Percentiles rank a stretch among this genome's conserved stretches.
Evolutionary conservation across 108 stramenopile genomes (phyloP).

Genomic region (Mayamaea pseudoterrestris): DNA sequence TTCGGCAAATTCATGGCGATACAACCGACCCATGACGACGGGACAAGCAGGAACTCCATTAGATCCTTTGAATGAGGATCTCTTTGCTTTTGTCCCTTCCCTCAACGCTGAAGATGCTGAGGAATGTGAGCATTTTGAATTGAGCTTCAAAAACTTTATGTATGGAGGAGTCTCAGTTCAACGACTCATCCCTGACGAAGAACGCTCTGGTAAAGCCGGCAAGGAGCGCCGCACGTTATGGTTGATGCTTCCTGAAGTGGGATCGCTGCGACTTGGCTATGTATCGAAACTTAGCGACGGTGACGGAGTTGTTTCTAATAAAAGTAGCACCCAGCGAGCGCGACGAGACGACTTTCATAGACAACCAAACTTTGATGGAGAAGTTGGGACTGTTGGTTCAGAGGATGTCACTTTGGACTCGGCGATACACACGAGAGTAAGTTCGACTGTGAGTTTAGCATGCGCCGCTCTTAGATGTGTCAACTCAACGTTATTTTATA

Average conservation of each 20-base stretch:
- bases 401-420: slow-evolving; percentile 51
- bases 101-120: slow-evolving; percentile 31
- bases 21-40: slow-evolving; percentile 10
- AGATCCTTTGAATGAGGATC: too few species aligned
- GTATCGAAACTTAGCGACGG: slow-evolving; percentile 44
- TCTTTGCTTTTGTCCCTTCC: slow-evolving; percentile 11
- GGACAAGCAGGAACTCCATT: too few species aligned
- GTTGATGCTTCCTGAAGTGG: slow-evolving; percentile 65
- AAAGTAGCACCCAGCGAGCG: slow-evolving; percentile 13
- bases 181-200: slow-evolving; percentile 35
- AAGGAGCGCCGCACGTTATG: slow-evolving; percentile 65
- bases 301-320: slow-evolving; percentile 13
- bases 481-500: not conserved
- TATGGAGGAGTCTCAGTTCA: slow-evolving; percentile 71
- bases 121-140: slow-evolving; percentile 42
- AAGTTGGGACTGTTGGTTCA: slow-evolving; percentile 14
- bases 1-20: slow-evolving; percentile 40
- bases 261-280: slow-evolving; percentile 57
- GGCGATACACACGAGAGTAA: slow-evolving; percentile 19
- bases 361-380: not conserved
- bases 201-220: slow-evolving; percentile 27
- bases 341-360: slow-evolving; percentile 1
- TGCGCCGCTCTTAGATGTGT: not conserved
- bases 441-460: not conserved
- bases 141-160: slow-evolving; percentile 63